Evolutionary conservation across 2,329 filamentous ascomycete genomes (phyloP).

Genomic region (Alternaria brassicae): DNA sequence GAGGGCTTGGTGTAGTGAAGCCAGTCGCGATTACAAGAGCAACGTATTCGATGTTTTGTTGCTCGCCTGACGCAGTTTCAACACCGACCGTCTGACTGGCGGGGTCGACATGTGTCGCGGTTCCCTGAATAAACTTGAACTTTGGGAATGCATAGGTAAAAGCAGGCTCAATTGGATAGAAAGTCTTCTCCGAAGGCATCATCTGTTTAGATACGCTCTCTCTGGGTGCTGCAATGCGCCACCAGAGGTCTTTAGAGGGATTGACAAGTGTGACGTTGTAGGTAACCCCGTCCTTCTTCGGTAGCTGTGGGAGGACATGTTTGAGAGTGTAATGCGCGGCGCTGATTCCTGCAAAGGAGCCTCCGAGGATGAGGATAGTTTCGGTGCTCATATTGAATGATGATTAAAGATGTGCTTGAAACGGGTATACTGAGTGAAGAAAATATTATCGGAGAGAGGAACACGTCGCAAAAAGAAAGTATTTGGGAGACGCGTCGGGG

Average conservation of each 20-base stretch:
- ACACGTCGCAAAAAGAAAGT: conserved; percentile 12
- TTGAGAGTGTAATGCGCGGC: conserved; percentile 48
- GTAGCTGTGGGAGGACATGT: conserved; percentile 45
- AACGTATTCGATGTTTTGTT: conserved; percentile 55
- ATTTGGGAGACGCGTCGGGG: conserved; percentile 15
- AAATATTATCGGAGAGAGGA: conserved; percentile 9
- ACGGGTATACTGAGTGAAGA: conserved; percentile 13
- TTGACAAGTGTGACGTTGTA: conserved; percentile 65
- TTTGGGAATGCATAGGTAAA: conserved; percentile 60
- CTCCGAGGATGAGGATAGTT: conserved; percentile 48
- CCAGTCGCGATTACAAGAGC: conserved; percentile 65
- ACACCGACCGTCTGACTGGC: conserved; percentile 54
- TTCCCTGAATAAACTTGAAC: conserved; percentile 62
- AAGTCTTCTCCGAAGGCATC: conserved; percentile 58
- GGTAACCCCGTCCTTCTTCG: conserved; percentile 44
- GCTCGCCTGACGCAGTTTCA: conserved; percentile 42
- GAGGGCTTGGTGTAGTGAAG: conserved; percentile 56
- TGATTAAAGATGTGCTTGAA: not conserved
- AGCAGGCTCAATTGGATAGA: conserved; percentile 59
- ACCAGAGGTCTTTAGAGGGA: conserved; percentile 63
- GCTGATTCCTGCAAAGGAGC: conserved; percentile 46
- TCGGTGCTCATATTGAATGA: conserved; percentile 40
- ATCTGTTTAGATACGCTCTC: conserved; percentile 59
- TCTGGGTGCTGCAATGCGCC: conserved; percentile 62
- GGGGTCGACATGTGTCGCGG: conserved; percentile 58